Evolutionary conservation across 2,329 filamentous ascomycete genomes (phyloP).

Genomic region (Dactylellina haptotyla): DNA sequence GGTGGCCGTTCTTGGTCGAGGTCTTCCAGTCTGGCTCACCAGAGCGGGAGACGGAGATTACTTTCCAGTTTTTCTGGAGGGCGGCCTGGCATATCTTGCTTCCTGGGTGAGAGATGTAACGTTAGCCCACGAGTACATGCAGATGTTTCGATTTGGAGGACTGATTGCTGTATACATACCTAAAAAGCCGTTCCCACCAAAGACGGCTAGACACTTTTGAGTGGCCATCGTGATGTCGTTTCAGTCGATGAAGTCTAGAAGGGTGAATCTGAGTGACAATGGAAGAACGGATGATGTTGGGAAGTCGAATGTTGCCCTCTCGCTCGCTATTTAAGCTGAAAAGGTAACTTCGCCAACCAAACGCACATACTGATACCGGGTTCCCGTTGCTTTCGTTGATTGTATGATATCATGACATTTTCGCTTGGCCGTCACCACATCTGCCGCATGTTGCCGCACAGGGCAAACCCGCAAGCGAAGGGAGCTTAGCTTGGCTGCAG

Average conservation of each 20-base stretch:
- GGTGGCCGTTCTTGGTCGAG: conserved; percentile 63
- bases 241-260: background rate
- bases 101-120: background rate
- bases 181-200: conserved; percentile 52
- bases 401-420: conserved; percentile 53
- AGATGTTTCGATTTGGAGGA: background rate
- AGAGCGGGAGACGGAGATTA: conserved; percentile 46
- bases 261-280: background rate
- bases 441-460: conserved; percentile 11
- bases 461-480: background rate
- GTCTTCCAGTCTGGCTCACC: conserved; percentile 50
- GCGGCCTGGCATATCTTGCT: conserved; percentile 52
- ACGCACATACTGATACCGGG: background rate
- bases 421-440: conserved; percentile 2
- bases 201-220: conserved; percentile 46
- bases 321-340: too few species aligned
- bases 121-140: background rate
- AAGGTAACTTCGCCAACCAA: too few species aligned
- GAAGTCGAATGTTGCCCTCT: background rate
- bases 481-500: conserved; percentile 4
- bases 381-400: background rate
- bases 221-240: conserved; percentile 7
- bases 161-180: conserved; percentile 10
- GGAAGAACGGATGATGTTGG: background rate
- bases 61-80: conserved; percentile 49